Conservation (phyloP, 768 basidiomycete species). For the Russula vinacea region DNA sequence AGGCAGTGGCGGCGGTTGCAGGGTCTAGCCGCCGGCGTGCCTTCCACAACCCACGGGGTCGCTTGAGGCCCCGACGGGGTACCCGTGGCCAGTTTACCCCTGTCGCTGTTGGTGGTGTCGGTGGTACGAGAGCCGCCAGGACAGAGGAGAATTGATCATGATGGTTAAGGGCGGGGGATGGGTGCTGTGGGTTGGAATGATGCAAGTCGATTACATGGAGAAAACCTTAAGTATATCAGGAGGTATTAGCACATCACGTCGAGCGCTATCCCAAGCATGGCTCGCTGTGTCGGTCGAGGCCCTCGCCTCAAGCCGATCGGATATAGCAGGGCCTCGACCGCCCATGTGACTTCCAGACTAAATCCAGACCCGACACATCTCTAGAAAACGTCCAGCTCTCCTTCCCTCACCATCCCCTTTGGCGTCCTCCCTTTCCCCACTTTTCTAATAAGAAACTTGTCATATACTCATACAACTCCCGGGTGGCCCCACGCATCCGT, state of each 20-base stretch:
- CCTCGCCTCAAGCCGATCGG: slow-evolving; percentile 21
- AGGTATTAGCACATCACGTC: slow-evolving; percentile 4
- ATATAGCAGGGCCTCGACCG: slow-evolving; percentile 21
- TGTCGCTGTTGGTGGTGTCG: slow-evolving; percentile 4
- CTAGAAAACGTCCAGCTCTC: no score
- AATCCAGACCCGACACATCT: no score
- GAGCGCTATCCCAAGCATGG: background rate
- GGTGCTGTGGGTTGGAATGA: slow-evolving; percentile 7
- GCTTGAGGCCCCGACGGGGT: slow-evolving; percentile 22
- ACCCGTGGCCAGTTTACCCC: slow-evolving; percentile 15
- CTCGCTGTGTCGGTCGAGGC: slow-evolving; percentile 25
- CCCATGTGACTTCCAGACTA: slow-evolving; percentile 9
- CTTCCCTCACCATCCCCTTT: slow-evolving; percentile 52
- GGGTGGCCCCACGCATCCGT: slow-evolving; percentile 63
- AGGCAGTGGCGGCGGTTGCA: background rate
- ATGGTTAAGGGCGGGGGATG: background rate
- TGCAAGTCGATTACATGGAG: slow-evolving; percentile 18
- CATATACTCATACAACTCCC: slow-evolving; percentile 87
- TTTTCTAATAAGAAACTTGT: slow-evolving; percentile 81
- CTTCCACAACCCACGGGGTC: slow-evolving; percentile 25
- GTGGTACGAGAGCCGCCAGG: slow-evolving; percentile 5
- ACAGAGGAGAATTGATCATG: slow-evolving; percentile 17
- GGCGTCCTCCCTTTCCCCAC: slow-evolving; percentile 82
- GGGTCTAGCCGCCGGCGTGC: slow-evolving; percentile 21
- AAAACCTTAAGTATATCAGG: slow-evolving; percentile 25